Conservation (phyloP, 208 protist species). For the Lotmaria passim region DNA sequence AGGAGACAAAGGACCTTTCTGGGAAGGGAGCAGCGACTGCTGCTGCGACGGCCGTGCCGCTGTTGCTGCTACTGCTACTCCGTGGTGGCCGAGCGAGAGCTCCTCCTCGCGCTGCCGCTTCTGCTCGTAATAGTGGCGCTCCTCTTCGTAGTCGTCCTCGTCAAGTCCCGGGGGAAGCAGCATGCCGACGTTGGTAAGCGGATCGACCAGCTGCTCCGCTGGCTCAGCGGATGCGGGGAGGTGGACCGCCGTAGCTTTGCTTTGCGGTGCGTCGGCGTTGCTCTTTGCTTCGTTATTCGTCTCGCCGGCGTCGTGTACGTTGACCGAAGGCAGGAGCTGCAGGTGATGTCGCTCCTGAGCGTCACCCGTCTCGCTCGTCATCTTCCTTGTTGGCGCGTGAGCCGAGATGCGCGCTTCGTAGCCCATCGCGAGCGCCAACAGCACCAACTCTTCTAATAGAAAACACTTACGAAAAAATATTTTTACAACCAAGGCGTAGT, state of each 20-base stretch:
- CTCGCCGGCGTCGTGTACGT: neutral
- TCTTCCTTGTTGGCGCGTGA: neutral
- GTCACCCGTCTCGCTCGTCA: neutral
- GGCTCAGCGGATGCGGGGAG: neutral
- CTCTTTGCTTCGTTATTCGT: neutral
- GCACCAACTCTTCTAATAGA: conserved; percentile 58
- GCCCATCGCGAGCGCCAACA: conserved; percentile 38
- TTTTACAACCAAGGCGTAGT: conserved; percentile 64
- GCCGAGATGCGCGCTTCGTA: conserved; percentile 10
- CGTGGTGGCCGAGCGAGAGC: neutral
- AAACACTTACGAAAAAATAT: conserved; percentile 62
- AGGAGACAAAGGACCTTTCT: too few relatives aligned
- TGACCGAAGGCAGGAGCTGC: neutral
- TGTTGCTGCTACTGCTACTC: neutral
- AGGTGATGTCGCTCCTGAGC: neutral
- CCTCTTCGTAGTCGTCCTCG: conserved; percentile 59
- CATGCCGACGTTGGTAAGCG: conserved; percentile 20
- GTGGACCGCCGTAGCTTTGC: too few relatives aligned
- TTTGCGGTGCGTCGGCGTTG: neutral
- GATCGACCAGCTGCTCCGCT: conserved; percentile 11
- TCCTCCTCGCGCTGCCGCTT: conserved; percentile 16
- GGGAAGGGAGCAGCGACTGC: too few relatives aligned
- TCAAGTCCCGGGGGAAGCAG: conserved; percentile 54
- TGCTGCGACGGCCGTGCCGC: too few relatives aligned
- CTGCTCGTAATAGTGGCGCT: conserved; percentile 30